phyloP scores from a whole-genome alignment of 2,329 filamentous ascomycete species.

The Periglandula ipomoeae region DNA sequence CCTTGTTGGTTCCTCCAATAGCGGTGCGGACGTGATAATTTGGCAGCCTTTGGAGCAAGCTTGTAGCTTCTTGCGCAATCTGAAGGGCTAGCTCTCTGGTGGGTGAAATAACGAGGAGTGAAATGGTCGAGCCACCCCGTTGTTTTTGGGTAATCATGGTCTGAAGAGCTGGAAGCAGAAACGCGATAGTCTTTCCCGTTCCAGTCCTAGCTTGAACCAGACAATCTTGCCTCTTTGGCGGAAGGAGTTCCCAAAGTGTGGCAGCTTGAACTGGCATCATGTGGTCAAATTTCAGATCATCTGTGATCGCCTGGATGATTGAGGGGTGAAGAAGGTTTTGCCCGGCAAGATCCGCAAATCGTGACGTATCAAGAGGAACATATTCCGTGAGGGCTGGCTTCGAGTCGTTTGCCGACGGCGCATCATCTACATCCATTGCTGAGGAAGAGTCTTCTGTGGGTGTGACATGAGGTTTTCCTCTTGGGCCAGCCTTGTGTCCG shows the following conservation, averaged over 20 bases:
- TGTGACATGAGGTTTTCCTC: neutral
- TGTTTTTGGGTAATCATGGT: constrained; percentile 49
- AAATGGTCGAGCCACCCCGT: constrained; percentile 32
- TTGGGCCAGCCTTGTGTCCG: constrained; percentile 1
- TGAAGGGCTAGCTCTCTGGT: constrained; percentile 64
- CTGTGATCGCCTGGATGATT: constrained; percentile 37
- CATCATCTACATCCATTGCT: neutral
- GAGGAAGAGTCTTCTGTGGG: neutral
- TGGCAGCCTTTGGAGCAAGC: constrained; percentile 62
- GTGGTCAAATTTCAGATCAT: constrained; percentile 39
- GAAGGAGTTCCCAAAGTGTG: constrained; percentile 38
- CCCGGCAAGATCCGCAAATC: constrained; percentile 35
- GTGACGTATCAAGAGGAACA: constrained; percentile 34
- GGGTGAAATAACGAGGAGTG: constrained; percentile 58
- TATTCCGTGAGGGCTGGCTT: constrained; percentile 12
- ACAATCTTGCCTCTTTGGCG: constrained; percentile 37
- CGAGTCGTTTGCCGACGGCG: neutral
- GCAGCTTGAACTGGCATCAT: constrained; percentile 49
- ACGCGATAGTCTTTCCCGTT: constrained; percentile 79
- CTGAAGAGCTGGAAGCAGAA: constrained; percentile 75
- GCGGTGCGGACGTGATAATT: constrained; percentile 68
- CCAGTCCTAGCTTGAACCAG: constrained; percentile 81
- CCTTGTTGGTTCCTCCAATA: constrained; percentile 71
- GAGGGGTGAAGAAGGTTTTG: constrained; percentile 33
- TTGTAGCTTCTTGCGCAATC: constrained; percentile 61